Conservation (phyloP, 176 grass and related monocot species). For the Luzula sylvatica region DNA sequence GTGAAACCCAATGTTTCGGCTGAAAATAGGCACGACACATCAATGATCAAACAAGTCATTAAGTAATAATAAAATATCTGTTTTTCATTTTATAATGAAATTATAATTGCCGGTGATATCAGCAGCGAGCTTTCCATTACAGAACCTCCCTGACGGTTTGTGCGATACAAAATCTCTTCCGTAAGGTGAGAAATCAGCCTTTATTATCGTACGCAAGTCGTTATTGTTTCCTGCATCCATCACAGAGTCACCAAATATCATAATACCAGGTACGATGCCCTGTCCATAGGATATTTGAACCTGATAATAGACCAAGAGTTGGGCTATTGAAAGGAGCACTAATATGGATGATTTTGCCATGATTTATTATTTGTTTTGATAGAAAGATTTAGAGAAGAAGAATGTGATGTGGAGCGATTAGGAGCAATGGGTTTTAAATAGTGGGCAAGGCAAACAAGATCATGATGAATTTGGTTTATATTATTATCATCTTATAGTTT, state of each 20-base stretch:
- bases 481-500: too few species aligned
- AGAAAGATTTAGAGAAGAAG: too few species aligned
- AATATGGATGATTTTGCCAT: constrained; percentile 1
- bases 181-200: constrained; percentile 89
- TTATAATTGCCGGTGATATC: constrained; percentile 61
- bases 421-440: neutral
- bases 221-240: constrained; percentile 96
- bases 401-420: neutral
- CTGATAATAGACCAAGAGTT: constrained; percentile 7
- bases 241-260: constrained; percentile 94
- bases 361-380: too few species aligned
- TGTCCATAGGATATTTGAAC: constrained; percentile 34
- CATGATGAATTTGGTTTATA: too few species aligned
- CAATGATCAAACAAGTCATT: neutral
- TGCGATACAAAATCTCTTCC: constrained; percentile 77
- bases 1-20: constrained; percentile 65
- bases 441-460: neutral
- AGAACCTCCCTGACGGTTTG: constrained; percentile 70
- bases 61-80: neutral
- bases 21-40: constrained; percentile 2
- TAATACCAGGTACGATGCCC: constrained; percentile 69
- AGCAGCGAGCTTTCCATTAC: constrained; percentile 94
- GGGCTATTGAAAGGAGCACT: constrained; percentile 1
- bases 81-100: too few species aligned
- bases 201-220: constrained; percentile 55